phyloP scores from a whole-genome alignment of 352 stramenopile species.

The Pythium vanterpoolii region DNA sequence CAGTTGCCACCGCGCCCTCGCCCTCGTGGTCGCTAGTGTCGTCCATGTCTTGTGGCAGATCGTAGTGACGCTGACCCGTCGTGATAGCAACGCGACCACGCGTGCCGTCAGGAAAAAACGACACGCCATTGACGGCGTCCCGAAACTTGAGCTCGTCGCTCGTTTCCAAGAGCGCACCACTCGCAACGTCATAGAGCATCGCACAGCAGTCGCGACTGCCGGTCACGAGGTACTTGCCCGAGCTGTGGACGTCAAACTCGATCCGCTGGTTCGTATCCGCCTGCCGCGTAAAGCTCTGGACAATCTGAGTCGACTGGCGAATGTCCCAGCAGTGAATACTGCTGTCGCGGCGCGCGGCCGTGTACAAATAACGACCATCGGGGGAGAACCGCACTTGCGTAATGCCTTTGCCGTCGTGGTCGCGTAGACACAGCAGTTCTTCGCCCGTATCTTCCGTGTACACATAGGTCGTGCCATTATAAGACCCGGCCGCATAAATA shows the following conservation, averaged over 20 bases:
- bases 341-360: constrained; percentile 60
- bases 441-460: constrained; percentile 81
- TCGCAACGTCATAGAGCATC: constrained; percentile 59
- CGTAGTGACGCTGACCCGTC: constrained; percentile 64
- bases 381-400: constrained; percentile 80
- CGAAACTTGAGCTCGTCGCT: constrained; percentile 34
- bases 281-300: constrained; percentile 54
- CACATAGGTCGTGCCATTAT: constrained; percentile 75
- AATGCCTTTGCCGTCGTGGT: constrained; percentile 76
- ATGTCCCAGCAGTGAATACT: constrained; percentile 88
- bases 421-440: constrained; percentile 49
- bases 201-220: constrained; percentile 50
- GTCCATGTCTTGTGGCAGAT: constrained; percentile 60
- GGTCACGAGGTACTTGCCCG: constrained; percentile 55
- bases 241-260: constrained; percentile 72
- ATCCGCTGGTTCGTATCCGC: constrained; percentile 76
- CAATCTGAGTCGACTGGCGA: constrained; percentile 58
- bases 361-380: constrained; percentile 72
- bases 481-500: constrained; percentile 85
- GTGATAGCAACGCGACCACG: constrained; percentile 47
- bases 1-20: neutral
- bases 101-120: constrained; percentile 61
- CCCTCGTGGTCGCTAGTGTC: constrained; percentile 23
- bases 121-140: constrained; percentile 71
- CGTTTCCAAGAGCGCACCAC: constrained; percentile 33